phyloP scores from a whole-genome alignment of 768 basidiomycete species.

The Pisolithus albus region DNA sequence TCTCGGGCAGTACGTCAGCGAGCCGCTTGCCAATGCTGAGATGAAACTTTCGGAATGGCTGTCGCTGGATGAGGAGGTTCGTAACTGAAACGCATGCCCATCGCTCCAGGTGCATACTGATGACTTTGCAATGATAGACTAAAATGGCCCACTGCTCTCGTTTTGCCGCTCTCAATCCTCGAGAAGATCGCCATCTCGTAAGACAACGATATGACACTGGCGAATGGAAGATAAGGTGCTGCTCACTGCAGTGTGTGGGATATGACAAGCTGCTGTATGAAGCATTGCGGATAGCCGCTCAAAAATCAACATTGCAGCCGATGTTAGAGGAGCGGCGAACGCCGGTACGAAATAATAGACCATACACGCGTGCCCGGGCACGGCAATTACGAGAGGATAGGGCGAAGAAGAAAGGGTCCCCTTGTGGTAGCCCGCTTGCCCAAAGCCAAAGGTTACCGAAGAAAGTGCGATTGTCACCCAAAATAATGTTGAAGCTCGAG shows the following conservation, averaged over 20 bases:
- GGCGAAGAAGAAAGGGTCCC: background rate
- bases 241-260: conserved; percentile 21
- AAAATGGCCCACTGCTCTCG: background rate
- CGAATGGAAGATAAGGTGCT: conserved; percentile 21
- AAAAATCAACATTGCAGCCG: background rate
- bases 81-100: background rate
- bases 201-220: conserved; percentile 21
- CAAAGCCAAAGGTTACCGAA: background rate
- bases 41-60: conserved; percentile 30
- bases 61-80: conserved; percentile 24
- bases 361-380: background rate
- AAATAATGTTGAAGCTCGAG: background rate
- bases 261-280: conserved; percentile 12
- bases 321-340: background rate
- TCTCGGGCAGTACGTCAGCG: conserved; percentile 19
- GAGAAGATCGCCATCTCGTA: conserved; percentile 5
- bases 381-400: background rate
- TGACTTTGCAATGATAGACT: background rate
- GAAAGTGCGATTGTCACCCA: background rate
- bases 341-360: background rate
- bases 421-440: background rate
- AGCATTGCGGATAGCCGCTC: conserved; percentile 2
- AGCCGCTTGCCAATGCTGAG: conserved; percentile 12
- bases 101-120: background rate
- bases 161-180: background rate